These are phyloP conservation scores for Suaeda aralocaspica DNA, from an alignment of 148 eudicot genomes.

Conservation along the genomic window DNA sequence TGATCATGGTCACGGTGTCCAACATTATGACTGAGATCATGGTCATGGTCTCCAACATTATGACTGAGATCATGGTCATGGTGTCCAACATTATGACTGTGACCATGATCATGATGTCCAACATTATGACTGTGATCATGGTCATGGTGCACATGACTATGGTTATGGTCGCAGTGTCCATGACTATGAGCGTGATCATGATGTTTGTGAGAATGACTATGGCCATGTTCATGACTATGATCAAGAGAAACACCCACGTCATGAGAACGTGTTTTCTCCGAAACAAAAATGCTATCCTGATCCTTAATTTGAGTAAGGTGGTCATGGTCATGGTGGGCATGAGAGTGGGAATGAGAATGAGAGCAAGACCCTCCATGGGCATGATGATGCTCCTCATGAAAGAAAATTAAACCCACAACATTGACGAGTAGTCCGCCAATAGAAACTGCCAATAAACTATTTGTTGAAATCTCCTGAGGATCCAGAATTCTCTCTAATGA, in stretches of 20 bases:
- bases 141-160: slow-evolving; percentile 8
- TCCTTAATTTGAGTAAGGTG: slow-evolving; percentile 26
- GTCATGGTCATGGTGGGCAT: slow-evolving; percentile 28
- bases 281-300: slow-evolving; percentile 25
- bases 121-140: slow-evolving; percentile 1
- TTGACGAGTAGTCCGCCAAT: slow-evolving; percentile 88
- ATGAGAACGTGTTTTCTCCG: slow-evolving; percentile 18
- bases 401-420: slow-evolving; percentile 81
- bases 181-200: slow-evolving; percentile 17
- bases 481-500: slow-evolving; percentile 92
- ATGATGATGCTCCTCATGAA: slow-evolving; percentile 98
- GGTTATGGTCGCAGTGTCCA: slow-evolving; percentile 18
- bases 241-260: slow-evolving; percentile 6
- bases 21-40: slow-evolving; percentile 20
- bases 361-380: slow-evolving; percentile 93
- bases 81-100: neutral
- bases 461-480: slow-evolving; percentile 92
- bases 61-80: slow-evolving; percentile 33
- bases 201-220: slow-evolving; percentile 18
- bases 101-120: slow-evolving; percentile 19
- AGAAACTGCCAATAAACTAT: slow-evolving; percentile 75
- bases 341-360: slow-evolving; percentile 49
- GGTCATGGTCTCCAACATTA: slow-evolving; percentile 26
- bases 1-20: slow-evolving; percentile 31
- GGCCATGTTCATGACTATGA: slow-evolving; percentile 26